Base-by-base conservation (phyloP, 2,329 filamentous ascomycete species). In the Colletotrichum noveboracense region DNA sequence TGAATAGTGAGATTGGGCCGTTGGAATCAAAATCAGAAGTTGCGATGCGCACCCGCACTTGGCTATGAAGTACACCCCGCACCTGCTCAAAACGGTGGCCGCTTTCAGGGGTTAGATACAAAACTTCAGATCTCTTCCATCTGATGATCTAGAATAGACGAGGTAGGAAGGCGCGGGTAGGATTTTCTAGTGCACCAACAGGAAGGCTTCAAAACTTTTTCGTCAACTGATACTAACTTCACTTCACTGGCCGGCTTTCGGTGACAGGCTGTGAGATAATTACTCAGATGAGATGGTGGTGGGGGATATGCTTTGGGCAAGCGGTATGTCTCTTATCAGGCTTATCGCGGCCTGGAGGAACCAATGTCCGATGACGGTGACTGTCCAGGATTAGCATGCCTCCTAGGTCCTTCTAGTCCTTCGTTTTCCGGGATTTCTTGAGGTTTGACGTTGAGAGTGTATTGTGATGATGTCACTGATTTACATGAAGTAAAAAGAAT, bases 331-430 rank as follows among this genome's bases (percentile, higher is more conserved):
- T 12, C 28, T 71, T 75, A 76, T 77, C 74, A 26, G 24, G 6
- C 7, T 76, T 75, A 76, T 77, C 74, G 58, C 58, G 38, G 32
- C 32, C 43, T 76, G 74, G 70, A 74, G 58, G 34, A 69, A 74
- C 65, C 58, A 74, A 69, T 21, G 26, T 64, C 74, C 74, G 74
- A 52, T 62, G 28, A 28, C 52, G 18, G 30, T 34, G 32, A 38
- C 52, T n/a, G 32, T 28, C 21, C 13, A 18, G 48, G 43, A 34
- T 72, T 72, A 66, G 43, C 36, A 52, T 52, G 43, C 43, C 43
- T 52, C 24, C 10, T n/a, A n/a, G n/a, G n/a, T 38, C 18, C 14
- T 34, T 68, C 24, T 18, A 56, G 12, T 34, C 12, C n/a, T 55
- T 26, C 36, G 24, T 13, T 61, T 24, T 4, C 55, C 8, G 13